Evolutionary conservation across 257 asterid species (phyloP), one percentile per base, ranked within the genome.

Genomic region (Solanum raphanifolium): DNA sequence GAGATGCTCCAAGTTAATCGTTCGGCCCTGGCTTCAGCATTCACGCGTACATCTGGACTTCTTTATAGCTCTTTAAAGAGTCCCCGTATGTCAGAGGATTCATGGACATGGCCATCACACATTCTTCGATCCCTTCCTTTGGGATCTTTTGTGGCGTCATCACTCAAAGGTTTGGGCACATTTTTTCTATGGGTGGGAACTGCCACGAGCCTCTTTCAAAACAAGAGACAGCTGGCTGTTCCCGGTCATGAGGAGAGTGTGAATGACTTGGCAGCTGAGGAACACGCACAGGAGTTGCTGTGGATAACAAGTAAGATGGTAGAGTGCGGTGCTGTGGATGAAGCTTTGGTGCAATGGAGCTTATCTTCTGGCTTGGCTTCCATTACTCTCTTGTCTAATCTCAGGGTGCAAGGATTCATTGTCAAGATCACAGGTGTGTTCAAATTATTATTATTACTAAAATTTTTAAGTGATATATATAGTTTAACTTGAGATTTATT

Each of bases 251-350:
- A 25, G 31, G 88, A 69, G 20, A 76, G 73, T 38, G 48, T 39
- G 5, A 55, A 86, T 39, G 81, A 86, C 71, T 48, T 90, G 88
- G 87, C 76, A 39, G 89, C 90, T 9, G 92, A 90, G 89, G 88
- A 90, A 43, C 87, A 90, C 27, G 92, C 90, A 12, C 90, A 90
- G 21, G 92, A 88, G 71, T 74, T 88, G 58, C 72, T 90, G 16
- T 90, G 92, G 92, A 82, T 88, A 25, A 83, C 92, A 5, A 90
- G 78, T 62, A 90, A 90, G 89, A 90, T 90, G 92, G 72, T 83
- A 5, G 79, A 36, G 13, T 88, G 90, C 7, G 90, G 90, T 3
- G 89, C 84, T 5, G 88, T 83, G 58, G 90, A 90, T 34, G 92
- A 90, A 35, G 90, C 88, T 21, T 69, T 88, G 58, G 90, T 62